Evolutionary conservation across 768 basidiomycete species (phyloP).

Genomic region (Trametes cubensis): DNA sequence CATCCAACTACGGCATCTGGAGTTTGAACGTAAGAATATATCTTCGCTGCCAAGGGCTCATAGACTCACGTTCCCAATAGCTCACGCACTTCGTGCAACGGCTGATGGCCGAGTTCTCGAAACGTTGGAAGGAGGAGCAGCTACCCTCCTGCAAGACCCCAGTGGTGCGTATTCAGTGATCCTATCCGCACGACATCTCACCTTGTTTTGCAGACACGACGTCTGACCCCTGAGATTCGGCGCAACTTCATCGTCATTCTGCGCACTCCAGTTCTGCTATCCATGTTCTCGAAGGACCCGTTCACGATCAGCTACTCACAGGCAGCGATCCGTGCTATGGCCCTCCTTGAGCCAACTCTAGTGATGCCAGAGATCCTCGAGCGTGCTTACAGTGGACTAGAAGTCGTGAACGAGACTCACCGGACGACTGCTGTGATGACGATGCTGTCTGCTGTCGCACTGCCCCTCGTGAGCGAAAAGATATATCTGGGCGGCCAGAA

Average conservation of each 20-base stretch:
- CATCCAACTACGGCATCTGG: slow-evolving; percentile 89
- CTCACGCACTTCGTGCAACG: slow-evolving; percentile 74
- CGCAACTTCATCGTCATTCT: slow-evolving; percentile 80
- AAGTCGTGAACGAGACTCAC: slow-evolving; percentile 93
- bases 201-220: slow-evolving; percentile 52
- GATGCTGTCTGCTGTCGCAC: slow-evolving; percentile 75
- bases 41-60: background rate
- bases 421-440: slow-evolving; percentile 90
- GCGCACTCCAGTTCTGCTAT: slow-evolving; percentile 83
- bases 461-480: slow-evolving; percentile 74
- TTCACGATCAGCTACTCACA: slow-evolving; percentile 82
- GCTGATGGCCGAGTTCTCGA: slow-evolving; percentile 73
- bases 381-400: slow-evolving; percentile 88
- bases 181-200: slow-evolving; percentile 4
- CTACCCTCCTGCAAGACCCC: slow-evolving; percentile 79
- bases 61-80: slow-evolving; percentile 35
- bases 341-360: slow-evolving; percentile 77
- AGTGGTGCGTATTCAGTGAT: slow-evolving; percentile 43
- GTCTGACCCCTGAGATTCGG: slow-evolving; percentile 80
- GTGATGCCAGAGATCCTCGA: slow-evolving; percentile 92
- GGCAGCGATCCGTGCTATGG: slow-evolving; percentile 74
- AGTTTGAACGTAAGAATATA: slow-evolving; percentile 54
- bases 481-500: slow-evolving; percentile 88
- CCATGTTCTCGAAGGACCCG: slow-evolving; percentile 89
- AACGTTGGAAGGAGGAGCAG: slow-evolving; percentile 81